phyloP scores from a whole-genome alignment of 768 basidiomycete species.

The Amanita fuliginea region DNA sequence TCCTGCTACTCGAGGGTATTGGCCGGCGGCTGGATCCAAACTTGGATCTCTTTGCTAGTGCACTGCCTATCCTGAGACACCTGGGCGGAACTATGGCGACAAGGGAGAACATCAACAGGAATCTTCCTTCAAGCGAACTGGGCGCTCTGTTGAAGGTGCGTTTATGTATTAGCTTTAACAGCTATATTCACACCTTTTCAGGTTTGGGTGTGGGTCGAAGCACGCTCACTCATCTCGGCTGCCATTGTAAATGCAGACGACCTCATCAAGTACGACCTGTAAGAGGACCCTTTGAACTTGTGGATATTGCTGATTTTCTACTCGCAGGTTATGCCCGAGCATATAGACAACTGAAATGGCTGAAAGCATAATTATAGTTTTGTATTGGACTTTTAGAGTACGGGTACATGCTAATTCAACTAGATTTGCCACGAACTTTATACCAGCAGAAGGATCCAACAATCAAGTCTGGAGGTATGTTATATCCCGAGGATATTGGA shows the following conservation, averaged over 20 bases:
- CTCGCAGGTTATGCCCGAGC: conserved; percentile 18
- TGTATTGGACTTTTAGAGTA: background rate
- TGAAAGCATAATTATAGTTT: conserved; percentile 1
- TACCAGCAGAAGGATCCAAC: conserved; percentile 15
- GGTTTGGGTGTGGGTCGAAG: conserved; percentile 94
- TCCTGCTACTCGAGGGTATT: conserved; percentile 90
- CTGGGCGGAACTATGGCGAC: conserved; percentile 87
- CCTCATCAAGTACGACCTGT: conserved; percentile 83
- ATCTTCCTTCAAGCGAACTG: conserved; percentile 60
- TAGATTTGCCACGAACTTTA: conserved; percentile 10
- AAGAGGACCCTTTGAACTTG: conserved; percentile 14
- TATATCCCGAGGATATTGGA: conserved; percentile 13
- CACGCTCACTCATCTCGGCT: conserved; percentile 72
- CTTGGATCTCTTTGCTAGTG: conserved; percentile 91
- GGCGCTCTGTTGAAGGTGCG: conserved; percentile 81
- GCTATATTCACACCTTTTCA: conserved; percentile 17
- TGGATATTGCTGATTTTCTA: background rate
- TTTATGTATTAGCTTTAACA: conserved; percentile 7
- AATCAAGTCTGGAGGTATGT: conserved; percentile 21
- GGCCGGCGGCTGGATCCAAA: conserved; percentile 87
- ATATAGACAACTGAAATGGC: conserved; percentile 11
- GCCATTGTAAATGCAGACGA: conserved; percentile 78
- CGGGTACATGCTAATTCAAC: background rate
- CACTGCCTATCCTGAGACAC: conserved; percentile 86
- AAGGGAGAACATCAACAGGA: conserved; percentile 40